Conservation (phyloP, 2,329 filamentous ascomycete genomes). For the Aspergillus uvarum region DNA sequence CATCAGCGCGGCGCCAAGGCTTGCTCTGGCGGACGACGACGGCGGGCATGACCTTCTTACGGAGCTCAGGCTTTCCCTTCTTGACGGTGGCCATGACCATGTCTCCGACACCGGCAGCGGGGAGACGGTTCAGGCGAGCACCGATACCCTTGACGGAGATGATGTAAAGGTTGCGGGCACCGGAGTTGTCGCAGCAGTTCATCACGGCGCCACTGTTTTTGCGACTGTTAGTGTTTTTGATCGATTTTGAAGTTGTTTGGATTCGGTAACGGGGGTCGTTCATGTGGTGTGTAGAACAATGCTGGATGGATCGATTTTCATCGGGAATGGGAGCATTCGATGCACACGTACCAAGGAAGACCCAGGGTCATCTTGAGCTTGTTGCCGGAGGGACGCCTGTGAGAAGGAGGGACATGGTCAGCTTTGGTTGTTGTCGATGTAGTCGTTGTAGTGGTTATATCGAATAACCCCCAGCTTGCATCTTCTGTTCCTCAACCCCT, state of each 20-base stretch:
- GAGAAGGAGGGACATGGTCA: constrained; percentile 21
- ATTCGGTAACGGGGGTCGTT: background rate
- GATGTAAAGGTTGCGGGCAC: constrained; percentile 98
- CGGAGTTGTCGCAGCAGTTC: constrained; percentile 99
- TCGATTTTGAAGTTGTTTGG: background rate
- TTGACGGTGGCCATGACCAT: constrained; percentile 99
- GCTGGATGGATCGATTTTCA: too few species aligned
- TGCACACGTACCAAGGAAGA: constrained; percentile 91
- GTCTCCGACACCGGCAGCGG: constrained; percentile 96
- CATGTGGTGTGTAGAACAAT: too few species aligned
- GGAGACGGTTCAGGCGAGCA: constrained; percentile 95
- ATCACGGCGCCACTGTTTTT: constrained; percentile 86
- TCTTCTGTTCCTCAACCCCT: background rate
- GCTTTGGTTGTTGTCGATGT: background rate
- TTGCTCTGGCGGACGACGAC: constrained; percentile 99
- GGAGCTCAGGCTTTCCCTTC: constrained; percentile 99
- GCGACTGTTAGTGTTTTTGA: constrained; percentile 20
- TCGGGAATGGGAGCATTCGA: constrained; percentile 12
- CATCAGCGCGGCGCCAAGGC: constrained; percentile 98
- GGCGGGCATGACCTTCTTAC: constrained; percentile 99
- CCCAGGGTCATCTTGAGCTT: constrained; percentile 99
- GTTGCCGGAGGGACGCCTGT: constrained; percentile 85
- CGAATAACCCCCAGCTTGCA: background rate
- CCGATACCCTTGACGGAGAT: constrained; percentile 99
- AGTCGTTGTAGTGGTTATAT: too few species aligned